Conservation (phyloP, 148 eudicot genomes). For the Fagopyrum homotropicum region DNA sequence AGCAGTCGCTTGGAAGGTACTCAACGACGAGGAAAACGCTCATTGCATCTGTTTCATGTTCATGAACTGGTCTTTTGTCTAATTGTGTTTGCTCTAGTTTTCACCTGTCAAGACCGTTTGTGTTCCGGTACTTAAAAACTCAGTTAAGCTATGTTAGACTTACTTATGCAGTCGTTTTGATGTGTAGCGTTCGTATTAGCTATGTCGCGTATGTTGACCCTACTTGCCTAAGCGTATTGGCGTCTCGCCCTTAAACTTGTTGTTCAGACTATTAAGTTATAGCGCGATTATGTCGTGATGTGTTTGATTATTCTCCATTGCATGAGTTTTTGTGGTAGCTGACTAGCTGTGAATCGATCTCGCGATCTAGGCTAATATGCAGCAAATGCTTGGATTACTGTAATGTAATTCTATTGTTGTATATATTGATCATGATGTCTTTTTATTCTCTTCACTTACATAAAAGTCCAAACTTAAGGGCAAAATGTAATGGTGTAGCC, state of each 20-base stretch:
- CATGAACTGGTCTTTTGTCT: conserved; percentile 82
- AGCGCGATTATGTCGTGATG: background rate
- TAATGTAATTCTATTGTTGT: background rate
- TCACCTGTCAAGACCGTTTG: background rate
- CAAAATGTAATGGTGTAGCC: conserved; percentile 67
- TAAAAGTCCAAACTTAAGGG: conserved; percentile 22
- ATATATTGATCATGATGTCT: background rate
- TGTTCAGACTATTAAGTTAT: conserved; percentile 11
- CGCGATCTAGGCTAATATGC: background rate
- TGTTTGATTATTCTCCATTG: background rate
- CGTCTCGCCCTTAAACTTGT: background rate
- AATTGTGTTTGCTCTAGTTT: background rate
- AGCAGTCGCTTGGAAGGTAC: conserved; percentile 90
- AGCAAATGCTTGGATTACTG: no score
- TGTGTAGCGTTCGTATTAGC: background rate
- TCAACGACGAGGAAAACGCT: conserved; percentile 74
- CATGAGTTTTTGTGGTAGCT: background rate
- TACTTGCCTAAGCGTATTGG: background rate
- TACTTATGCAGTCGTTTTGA: background rate
- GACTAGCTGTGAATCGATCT: background rate
- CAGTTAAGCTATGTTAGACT: conserved; percentile 2
- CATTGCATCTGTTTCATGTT: conserved; percentile 91
- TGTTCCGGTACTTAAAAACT: background rate
- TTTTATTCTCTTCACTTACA: background rate
- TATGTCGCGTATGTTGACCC: background rate